These are phyloP conservation scores for Gloeostereum incarnatum DNA, from an alignment of 768 basidiomycete species.

Conservation along the genomic window DNA sequence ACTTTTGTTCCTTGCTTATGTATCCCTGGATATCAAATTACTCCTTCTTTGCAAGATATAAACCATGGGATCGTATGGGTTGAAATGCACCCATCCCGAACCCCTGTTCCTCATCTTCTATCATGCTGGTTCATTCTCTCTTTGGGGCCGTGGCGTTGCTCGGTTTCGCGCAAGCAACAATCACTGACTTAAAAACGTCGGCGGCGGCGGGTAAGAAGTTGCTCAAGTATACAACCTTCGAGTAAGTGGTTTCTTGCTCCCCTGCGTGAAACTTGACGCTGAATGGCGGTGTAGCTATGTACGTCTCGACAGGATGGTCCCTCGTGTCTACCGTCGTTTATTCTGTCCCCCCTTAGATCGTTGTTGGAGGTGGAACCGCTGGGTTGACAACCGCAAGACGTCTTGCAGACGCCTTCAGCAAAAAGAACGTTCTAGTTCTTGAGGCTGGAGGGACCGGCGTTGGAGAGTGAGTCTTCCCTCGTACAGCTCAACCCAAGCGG, in stretches of 20 bases:
- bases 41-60: too few relatives aligned
- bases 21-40: too few relatives aligned
- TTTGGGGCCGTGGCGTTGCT: too few relatives aligned
- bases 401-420: conserved; percentile 15
- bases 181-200: conserved; percentile 7
- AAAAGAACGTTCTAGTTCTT: conserved; percentile 18
- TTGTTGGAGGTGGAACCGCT: conserved; percentile 24
- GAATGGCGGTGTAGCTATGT: conserved; percentile 10
- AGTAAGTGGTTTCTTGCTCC: conserved; percentile 3
- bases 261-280: not conserved
- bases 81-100: too few relatives aligned
- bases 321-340: not conserved
- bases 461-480: conserved; percentile 11
- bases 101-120: too few relatives aligned
- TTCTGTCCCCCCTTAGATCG: conserved; percentile 9
- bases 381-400: conserved; percentile 23
- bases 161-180: too few relatives aligned
- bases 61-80: too few relatives aligned
- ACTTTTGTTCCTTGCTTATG: too few relatives aligned
- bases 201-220: not conserved
- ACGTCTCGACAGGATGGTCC: too few relatives aligned
- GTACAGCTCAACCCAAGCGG: not conserved
- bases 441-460: conserved; percentile 21
- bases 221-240: conserved; percentile 5
- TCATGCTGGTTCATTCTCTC: too few relatives aligned